phyloP scores from a whole-genome alignment of 768 basidiomycete species.

The Agrocybe pediades region DNA sequence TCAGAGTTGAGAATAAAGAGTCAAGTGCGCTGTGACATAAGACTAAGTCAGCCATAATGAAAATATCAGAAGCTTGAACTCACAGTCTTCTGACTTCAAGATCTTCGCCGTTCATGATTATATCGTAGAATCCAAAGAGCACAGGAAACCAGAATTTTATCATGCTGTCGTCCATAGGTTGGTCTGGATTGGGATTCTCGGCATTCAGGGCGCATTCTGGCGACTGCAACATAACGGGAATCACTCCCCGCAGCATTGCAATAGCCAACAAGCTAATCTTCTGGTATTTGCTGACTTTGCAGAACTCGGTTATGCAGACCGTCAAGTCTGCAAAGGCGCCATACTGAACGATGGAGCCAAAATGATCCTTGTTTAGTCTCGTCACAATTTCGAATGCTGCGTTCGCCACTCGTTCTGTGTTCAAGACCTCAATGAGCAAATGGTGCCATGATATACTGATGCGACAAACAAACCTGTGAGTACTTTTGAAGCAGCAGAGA shows the following conservation, averaged over 20 bases:
- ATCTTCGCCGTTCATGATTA: conserved; percentile 99
- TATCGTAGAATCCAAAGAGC: conserved; percentile 97
- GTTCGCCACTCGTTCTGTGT: conserved; percentile 81
- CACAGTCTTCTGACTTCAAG: conserved; percentile 95
- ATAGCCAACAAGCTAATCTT: conserved; percentile 97
- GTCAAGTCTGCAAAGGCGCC: conserved; percentile 96
- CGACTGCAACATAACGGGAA: conserved; percentile 86
- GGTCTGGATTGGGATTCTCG: conserved; percentile 27
- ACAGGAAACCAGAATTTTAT: conserved; percentile 97
- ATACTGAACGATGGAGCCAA: conserved; percentile 85
- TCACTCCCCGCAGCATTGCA: conserved; percentile 92
- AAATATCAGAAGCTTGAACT: conserved; percentile 32
- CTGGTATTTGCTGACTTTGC: conserved; percentile 99
- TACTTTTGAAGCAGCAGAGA: conserved; percentile 94
- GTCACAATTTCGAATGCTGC: conserved; percentile 97
- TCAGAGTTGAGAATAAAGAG: conserved; percentile 91
- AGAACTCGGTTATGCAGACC: conserved; percentile 98
- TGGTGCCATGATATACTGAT: no score
- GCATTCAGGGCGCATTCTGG: conserved; percentile 58
- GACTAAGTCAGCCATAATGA: conserved; percentile 4
- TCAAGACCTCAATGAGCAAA: not conserved
- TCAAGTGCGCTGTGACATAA: conserved; percentile 76
- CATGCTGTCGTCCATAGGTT: conserved; percentile 77
- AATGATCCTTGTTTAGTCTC: conserved; percentile 88
- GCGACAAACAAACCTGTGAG: conserved; percentile 66